Evolutionary conservation across 441 rosid species (phyloP).

Genomic region (Melastoma candidum): DNA sequence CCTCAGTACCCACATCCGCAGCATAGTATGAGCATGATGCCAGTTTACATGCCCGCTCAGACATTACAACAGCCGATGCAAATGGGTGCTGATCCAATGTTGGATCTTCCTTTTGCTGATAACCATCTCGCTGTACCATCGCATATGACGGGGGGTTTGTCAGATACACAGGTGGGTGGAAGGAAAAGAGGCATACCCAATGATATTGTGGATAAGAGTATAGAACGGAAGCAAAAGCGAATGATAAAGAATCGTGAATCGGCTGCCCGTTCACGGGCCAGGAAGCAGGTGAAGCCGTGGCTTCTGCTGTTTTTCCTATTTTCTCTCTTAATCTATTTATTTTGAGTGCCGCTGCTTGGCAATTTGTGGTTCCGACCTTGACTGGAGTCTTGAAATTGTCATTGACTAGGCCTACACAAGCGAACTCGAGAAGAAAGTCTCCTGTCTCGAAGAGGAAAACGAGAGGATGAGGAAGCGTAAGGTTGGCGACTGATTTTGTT

Average conservation of each 20-base stretch:
- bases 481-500: slow-evolving; percentile 26
- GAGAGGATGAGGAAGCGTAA: slow-evolving; percentile 75
- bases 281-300: slow-evolving; percentile 63
- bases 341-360: slow-evolving; percentile 3
- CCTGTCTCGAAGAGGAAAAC: slow-evolving; percentile 84
- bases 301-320: slow-evolving; percentile 1
- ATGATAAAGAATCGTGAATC: slow-evolving; percentile 97
- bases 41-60: slow-evolving; percentile 44
- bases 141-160: slow-evolving; percentile 63
- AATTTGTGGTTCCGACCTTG: slow-evolving; percentile 8
- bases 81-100: slow-evolving; percentile 37
- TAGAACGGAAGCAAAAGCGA: slow-evolving; percentile 90
- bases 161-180: slow-evolving; percentile 67
- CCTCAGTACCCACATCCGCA: slow-evolving; percentile 61
- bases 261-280: slow-evolving; percentile 95
- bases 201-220: slow-evolving; percentile 62
- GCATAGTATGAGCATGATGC: slow-evolving; percentile 42
- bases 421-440: slow-evolving; percentile 89
- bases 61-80: slow-evolving; percentile 38
- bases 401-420: slow-evolving; percentile 75
- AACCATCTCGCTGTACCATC: slow-evolving; percentile 53
- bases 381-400: slow-evolving; percentile 5
- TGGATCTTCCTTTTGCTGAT: slow-evolving; percentile 69
- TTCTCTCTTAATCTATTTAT: not conserved
- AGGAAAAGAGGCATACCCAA: slow-evolving; percentile 73